A percentile compares a stretch with the other conserved stretches of the same genome.
phyloP scores from a whole-genome alignment of 805 yeast species.

The Lipomyces yamadae region DNA sequence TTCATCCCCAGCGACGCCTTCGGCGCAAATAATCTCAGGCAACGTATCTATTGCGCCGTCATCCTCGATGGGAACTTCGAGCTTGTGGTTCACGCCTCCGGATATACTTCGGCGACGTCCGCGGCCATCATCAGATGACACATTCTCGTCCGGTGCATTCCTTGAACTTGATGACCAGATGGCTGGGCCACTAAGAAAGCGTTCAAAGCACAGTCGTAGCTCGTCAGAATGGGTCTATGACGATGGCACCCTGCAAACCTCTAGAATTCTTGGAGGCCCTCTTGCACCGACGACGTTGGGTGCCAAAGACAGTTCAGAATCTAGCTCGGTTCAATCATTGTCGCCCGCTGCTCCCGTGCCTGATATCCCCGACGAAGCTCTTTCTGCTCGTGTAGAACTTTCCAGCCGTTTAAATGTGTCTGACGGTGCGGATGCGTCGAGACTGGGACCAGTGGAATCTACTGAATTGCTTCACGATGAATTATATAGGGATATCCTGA shows the following conservation, averaged over 20 bases:
- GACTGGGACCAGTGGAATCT: background rate
- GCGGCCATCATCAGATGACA: slow-evolving; percentile 30
- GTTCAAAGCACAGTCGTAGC: slow-evolving; percentile 19
- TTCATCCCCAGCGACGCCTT: slow-evolving; percentile 4
- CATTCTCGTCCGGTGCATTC: slow-evolving; percentile 34
- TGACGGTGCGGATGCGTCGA: background rate
- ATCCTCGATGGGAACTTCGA: slow-evolving; percentile 7
- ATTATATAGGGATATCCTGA: slow-evolving; percentile 27
- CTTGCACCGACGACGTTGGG: background rate
- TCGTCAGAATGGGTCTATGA: slow-evolving; percentile 17
- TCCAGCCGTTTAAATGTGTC: background rate
- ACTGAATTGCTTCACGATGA: slow-evolving; percentile 16
- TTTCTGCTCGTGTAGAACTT: background rate
- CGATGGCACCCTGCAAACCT: background rate
- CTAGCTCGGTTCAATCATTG: background rate
- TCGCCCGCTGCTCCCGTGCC: background rate
- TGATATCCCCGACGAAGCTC: background rate
- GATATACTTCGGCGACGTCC: slow-evolving; percentile 27
- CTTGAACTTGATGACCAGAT: slow-evolving; percentile 31
- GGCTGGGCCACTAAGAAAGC: slow-evolving; percentile 35
- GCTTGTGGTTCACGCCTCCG: slow-evolving; percentile 30
- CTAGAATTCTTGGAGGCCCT: background rate
- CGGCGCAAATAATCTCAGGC: background rate
- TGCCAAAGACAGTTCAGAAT: background rate
- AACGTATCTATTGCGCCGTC: background rate